Evolutionary conservation across 1,139 yeast genomes (phyloP).

Genomic region (Yamadazyma diospyri): DNA sequence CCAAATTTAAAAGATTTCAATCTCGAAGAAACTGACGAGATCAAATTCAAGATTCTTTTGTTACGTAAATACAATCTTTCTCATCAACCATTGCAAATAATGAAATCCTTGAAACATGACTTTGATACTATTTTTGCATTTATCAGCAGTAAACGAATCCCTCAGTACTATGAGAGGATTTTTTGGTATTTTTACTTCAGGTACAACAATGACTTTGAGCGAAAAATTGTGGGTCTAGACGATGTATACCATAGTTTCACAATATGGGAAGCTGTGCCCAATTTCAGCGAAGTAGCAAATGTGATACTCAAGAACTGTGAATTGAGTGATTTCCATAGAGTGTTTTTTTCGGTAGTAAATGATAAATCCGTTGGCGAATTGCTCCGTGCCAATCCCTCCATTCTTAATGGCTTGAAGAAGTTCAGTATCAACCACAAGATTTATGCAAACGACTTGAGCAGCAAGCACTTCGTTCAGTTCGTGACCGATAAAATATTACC

Average conservation of each 20-base stretch:
- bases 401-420: constrained; percentile 7
- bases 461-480: constrained; percentile 2
- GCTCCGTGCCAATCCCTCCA: constrained; percentile 3
- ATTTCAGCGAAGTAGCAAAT: constrained; percentile 8
- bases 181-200: constrained; percentile 43
- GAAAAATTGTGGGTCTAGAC: constrained; percentile 21
- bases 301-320: constrained; percentile 5
- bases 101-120: constrained; percentile 28
- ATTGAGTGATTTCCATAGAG: constrained; percentile 7
- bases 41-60: constrained; percentile 28
- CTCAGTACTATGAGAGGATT: constrained; percentile 40
- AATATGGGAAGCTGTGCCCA: constrained; percentile 36
- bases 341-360: constrained; percentile 8
- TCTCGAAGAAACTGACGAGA: constrained; percentile 13
- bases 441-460: constrained; percentile 5
- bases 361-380: constrained; percentile 1
- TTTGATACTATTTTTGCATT: constrained; percentile 26
- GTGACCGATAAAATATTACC: constrained; percentile 3
- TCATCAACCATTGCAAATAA: constrained; percentile 28
- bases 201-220: constrained; percentile 23
- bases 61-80: constrained; percentile 36
- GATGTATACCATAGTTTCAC: constrained; percentile 25
- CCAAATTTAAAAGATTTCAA: background rate
- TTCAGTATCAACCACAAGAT: constrained; percentile 8
- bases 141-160: constrained; percentile 21